These are phyloP conservation scores for Gossypium herbaceum DNA, from an alignment of 345 rosid species.

Conservation along the genomic window DNA sequence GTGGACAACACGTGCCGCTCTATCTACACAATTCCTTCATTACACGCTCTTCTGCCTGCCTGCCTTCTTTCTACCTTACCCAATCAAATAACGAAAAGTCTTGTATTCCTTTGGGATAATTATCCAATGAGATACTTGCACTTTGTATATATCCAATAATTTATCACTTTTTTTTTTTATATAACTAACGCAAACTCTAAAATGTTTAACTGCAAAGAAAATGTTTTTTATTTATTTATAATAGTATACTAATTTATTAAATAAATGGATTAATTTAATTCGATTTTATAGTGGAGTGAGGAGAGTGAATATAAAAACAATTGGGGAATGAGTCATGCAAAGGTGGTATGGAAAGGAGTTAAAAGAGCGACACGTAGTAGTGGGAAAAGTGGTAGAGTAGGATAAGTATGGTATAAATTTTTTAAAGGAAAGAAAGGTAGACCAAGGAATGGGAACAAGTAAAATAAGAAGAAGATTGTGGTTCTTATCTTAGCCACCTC, in stretches of 20 bases:
- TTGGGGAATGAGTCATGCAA: too few species aligned
- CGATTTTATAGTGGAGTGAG: too few species aligned
- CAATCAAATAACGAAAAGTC: not conserved
- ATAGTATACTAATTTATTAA: too few species aligned
- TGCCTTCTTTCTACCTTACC: not conserved
- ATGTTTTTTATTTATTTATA: too few species aligned
- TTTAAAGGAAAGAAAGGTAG: not conserved
- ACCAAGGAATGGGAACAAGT: not conserved
- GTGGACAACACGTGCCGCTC: not conserved
- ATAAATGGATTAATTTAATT: too few species aligned
- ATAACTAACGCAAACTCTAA: too few species aligned
- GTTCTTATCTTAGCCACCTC: conserved; percentile 42
- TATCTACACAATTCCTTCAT: not conserved
- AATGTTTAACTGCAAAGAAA: too few species aligned
- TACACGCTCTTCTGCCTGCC: not conserved
- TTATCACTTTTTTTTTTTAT: too few species aligned
- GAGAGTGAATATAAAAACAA: too few species aligned
- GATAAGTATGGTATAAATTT: conserved; percentile 25
- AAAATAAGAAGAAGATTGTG: not conserved
- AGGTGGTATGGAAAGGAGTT: not conserved
- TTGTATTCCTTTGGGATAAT: not conserved
- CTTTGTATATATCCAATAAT: not conserved
- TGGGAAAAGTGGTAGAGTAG: not conserved
- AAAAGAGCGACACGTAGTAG: conserved; percentile 16
- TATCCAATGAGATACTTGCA: not conserved